Base-by-base conservation (phyloP, 2,329 filamentous ascomycete species). In the Ophiocordyceps unilateralis region DNA sequence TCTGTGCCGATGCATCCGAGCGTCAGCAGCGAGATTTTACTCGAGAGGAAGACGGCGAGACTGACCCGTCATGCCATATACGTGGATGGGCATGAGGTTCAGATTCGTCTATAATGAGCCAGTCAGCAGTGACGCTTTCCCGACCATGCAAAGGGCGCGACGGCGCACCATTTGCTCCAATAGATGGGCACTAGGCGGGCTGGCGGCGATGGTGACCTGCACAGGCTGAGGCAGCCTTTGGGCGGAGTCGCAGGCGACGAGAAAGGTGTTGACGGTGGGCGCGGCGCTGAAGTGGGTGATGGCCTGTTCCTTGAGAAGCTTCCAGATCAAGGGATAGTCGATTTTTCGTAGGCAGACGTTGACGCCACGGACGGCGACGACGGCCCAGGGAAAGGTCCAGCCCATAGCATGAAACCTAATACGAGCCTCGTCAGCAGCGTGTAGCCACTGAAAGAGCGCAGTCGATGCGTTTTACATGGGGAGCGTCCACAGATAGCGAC, bases 241-340 rank as follows among this genome's bases (percentile, higher is more conserved):
- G 2, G 91, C 89, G 58, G 87, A 80, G 36, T 79, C 71, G 3
- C 83, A 74, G 12, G 81, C 81, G 56, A 91, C 94, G 3, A 98
- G 74, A 1, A 96, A 66, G 0, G 89, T 98, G 59, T 96, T 96
- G 42, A 98, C 91, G 0, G 91, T 98, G 0, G 91, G 91, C 0
- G 89, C 91, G 1, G 89, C 89, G 55, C 89, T 93, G 66, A 93
- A 96, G 61, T 98, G 91, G 1, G 87, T 96, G 49, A 98, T 82
- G 7, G 75, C 69, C 60, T 96, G 84, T 42, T 86, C 74, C 55
- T 87, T 93, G 28, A 98, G 66, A 4, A 98, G 65, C 41, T 74
- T 74, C 91, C 91, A 98, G 46, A 98, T 93, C 45, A 89, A 69
- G 0, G 84, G 77, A 57, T 98, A 98, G 62, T 96, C 87, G 49